Percentiles rank a stretch among this genome's conserved stretches.
Evolutionary conservation across 768 basidiomycete species (phyloP).

Genomic region (Podaxis sp.): DNA sequence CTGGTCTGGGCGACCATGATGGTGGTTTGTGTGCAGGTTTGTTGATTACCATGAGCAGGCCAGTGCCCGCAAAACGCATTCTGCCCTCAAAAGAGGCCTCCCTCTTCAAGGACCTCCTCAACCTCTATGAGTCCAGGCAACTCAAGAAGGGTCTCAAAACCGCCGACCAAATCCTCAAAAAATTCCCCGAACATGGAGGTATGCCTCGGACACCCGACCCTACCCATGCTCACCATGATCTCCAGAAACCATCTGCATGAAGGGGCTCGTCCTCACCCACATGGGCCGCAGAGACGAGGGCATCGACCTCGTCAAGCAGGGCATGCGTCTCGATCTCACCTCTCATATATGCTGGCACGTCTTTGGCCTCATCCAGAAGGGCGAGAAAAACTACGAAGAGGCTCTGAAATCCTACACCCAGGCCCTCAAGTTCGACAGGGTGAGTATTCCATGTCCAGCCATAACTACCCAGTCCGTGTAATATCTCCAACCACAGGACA

Average conservation of each 20-base stretch:
- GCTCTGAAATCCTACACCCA: conserved; percentile 91
- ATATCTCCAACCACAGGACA: conserved; percentile 58
- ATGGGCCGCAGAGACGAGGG: conserved; percentile 82
- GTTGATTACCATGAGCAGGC: conserved; percentile 25
- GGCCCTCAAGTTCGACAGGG: conserved; percentile 88
- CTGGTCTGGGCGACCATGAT: conserved; percentile 78
- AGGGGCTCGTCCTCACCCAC: conserved; percentile 83
- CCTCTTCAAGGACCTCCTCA: conserved; percentile 85
- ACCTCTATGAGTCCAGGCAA: conserved; percentile 85
- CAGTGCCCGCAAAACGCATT: conserved; percentile 45
- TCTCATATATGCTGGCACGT: conserved; percentile 99
- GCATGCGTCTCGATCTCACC: conserved; percentile 74
- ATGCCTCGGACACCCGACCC: conserved; percentile 22
- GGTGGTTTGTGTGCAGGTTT: conserved; percentile 32
- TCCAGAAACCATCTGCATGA: conserved; percentile 94
- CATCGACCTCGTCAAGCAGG: conserved; percentile 80
- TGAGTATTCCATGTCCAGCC: conserved; percentile 32
- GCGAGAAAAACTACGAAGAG: conserved; percentile 92
- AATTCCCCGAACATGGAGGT: conserved; percentile 96
- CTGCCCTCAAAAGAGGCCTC: conserved; percentile 82
- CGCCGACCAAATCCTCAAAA: conserved; percentile 92
- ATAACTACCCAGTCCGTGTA: conserved; percentile 9
- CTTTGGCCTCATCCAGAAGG: conserved; percentile 91
- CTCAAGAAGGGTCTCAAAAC: conserved; percentile 89
- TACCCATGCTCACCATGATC: conserved; percentile 5